Evolutionary conservation across 2,329 filamentous ascomycete species (phyloP).

Genomic region (Exophiala xenobiotica): DNA sequence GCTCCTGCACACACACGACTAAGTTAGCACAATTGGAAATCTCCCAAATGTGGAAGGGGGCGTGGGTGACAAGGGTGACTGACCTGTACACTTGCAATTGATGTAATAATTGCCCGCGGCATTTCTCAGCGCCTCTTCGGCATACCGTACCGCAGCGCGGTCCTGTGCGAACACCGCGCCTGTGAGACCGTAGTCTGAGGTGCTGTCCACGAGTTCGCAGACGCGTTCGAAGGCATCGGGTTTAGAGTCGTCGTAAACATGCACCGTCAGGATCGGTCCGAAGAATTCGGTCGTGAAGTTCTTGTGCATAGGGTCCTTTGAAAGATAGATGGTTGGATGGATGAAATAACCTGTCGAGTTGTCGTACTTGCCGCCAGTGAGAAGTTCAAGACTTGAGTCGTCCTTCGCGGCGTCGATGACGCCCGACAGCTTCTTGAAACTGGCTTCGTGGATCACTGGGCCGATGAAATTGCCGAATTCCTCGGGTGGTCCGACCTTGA

Average conservation of each 20-base stretch:
- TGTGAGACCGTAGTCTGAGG: conserved; percentile 75
- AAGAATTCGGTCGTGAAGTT: conserved; percentile 74
- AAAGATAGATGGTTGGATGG: conserved; percentile 72
- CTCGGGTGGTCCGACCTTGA: conserved; percentile 66
- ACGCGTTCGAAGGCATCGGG: conserved; percentile 54
- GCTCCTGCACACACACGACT: too few relatives aligned
- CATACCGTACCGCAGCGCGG: conserved; percentile 62
- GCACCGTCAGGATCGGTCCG: conserved; percentile 66
- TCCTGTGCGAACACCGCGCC: conserved; percentile 74
- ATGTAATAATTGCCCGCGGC: conserved; percentile 82
- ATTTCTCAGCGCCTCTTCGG: conserved; percentile 70
- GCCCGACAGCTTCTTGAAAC: conserved; percentile 71
- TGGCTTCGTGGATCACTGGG: conserved; percentile 73
- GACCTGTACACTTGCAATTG: conserved; percentile 71
- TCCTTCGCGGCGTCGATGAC: conserved; percentile 72
- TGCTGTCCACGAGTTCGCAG: conserved; percentile 65
- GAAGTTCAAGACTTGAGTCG: conserved; percentile 65
- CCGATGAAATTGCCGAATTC: conserved; percentile 72
- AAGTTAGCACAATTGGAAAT: too few relatives aligned
- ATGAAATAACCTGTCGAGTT: conserved; percentile 72
- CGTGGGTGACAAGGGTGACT: conserved; percentile 20
- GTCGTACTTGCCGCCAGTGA: conserved; percentile 72
- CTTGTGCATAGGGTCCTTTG: conserved; percentile 65
- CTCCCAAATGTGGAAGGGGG: conserved; percentile 5
- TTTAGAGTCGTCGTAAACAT: conserved; percentile 69